Evolutionary conservation across 2,329 filamentous ascomycete species (phyloP).

Genomic region (Coleophoma cylindrospora): DNA sequence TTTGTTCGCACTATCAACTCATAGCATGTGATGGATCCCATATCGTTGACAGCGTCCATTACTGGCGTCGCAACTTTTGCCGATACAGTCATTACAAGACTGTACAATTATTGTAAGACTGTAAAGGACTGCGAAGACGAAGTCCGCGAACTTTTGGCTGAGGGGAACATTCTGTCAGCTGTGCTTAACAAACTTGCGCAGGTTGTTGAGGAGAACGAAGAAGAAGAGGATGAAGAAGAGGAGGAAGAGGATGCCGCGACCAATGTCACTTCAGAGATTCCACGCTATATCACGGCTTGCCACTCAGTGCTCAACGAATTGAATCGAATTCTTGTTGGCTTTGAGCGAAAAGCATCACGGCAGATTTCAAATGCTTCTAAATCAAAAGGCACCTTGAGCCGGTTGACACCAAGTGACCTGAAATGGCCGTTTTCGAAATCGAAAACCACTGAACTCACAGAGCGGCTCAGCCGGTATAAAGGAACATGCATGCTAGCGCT

Average conservation of each 20-base stretch:
- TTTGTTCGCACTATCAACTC: too few relatives aligned
- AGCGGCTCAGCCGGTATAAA: not conserved
- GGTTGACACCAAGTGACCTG: too few relatives aligned
- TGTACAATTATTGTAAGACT: not conserved
- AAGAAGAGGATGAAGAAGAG: not conserved
- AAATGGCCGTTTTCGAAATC: too few relatives aligned
- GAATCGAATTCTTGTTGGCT: not conserved
- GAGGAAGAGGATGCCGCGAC: not conserved
- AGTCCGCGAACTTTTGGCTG: not conserved
- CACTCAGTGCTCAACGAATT: not conserved
- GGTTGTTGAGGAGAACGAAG: not conserved
- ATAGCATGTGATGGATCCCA: too few relatives aligned
- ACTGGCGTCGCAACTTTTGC: not conserved
- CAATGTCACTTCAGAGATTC: not conserved
- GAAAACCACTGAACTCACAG: not conserved
- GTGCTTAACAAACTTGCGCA: not conserved
- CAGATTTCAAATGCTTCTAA: not conserved
- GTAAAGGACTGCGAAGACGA: not conserved
- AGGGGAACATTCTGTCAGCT: not conserved
- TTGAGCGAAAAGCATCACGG: not conserved
- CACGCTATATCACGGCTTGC: not conserved
- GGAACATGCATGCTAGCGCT: not conserved
- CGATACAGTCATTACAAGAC: not conserved
- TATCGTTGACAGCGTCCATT: not conserved
- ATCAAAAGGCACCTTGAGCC: too few relatives aligned